Percentiles rank a stretch among this genome's conserved stretches.
Evolutionary conservation across 176 grass and related monocot species (phyloP).

Genomic region (Cenchrus americanus): DNA sequence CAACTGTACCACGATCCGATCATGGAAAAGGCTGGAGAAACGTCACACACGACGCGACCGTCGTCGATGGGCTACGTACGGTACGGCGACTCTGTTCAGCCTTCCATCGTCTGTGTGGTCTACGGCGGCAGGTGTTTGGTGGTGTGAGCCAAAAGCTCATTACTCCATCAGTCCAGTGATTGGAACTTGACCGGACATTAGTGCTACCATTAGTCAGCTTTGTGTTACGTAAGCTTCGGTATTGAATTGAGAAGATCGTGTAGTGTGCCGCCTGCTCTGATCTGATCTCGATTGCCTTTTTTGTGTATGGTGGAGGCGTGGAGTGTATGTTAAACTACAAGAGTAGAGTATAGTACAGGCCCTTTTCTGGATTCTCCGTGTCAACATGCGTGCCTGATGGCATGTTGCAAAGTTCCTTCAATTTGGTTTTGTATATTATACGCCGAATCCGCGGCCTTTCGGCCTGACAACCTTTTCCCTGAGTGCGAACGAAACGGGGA

Average conservation of each 20-base stretch:
- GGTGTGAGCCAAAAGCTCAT: neutral
- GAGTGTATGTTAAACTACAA: neutral
- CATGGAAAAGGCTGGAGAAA: neutral
- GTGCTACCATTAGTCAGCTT: neutral
- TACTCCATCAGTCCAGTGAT: neutral
- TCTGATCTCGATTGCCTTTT: neutral
- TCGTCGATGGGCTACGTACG: neutral
- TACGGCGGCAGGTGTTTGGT: constrained; percentile 1
- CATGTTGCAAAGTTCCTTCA: constrained; percentile 30
- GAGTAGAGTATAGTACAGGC: neutral
- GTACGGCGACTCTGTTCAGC: neutral
- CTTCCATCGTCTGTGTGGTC: neutral
- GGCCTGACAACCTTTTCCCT: neutral
- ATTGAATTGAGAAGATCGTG: neutral
- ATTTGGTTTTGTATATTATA: neutral
- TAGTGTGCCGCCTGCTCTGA: neutral
- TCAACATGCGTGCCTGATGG: constrained; percentile 8
- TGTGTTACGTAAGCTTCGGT: neutral
- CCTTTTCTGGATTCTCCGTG: constrained; percentile 9
- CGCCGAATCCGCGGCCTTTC: constrained; percentile 6
- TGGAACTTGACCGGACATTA: constrained; percentile 16
- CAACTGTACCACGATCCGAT: neutral
- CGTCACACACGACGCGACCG: neutral
- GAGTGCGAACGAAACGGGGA: neutral
- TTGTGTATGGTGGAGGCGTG: neutral